Percentiles rank a stretch among this genome's conserved stretches.
These are phyloP conservation scores for Cladosporium sp. DNA, from an alignment of 2,329 filamentous ascomycete genomes.

Conservation along the genomic window DNA sequence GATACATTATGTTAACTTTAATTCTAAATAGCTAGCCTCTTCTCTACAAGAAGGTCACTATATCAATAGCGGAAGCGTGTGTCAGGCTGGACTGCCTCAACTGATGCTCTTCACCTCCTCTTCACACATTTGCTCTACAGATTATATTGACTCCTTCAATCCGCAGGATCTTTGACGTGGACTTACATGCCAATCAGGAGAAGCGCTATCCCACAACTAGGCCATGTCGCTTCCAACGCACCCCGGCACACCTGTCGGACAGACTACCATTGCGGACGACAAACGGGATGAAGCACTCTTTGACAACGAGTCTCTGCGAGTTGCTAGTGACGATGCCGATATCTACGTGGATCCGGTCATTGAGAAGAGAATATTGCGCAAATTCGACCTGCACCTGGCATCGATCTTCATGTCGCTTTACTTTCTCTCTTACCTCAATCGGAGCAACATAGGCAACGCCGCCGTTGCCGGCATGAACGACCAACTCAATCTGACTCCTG, in stretches of 20 bases:
- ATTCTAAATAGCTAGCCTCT: neutral
- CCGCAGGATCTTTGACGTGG: no score
- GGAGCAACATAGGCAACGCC: conserved; percentile 1
- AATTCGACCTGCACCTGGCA: neutral
- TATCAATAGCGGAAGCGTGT: neutral
- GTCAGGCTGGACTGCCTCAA: neutral
- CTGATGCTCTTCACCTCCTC: neutral
- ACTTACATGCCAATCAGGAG: no score
- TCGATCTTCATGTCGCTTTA: conserved; percentile 5
- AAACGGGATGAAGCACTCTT: neutral
- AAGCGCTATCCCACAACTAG: no score
- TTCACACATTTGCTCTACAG: neutral
- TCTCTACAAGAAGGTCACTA: neutral
- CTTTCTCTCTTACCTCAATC: conserved; percentile 3
- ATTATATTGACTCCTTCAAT: neutral
- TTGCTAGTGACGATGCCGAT: neutral
- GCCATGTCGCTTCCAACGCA: neutral
- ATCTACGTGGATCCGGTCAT: conserved; percentile 3
- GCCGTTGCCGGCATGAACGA: conserved; percentile 3
- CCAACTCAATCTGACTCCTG: neutral
- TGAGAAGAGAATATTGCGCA: neutral
- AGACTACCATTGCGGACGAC: neutral
- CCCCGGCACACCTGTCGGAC: neutral
- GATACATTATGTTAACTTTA: no score
- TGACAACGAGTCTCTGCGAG: neutral